phyloP scores from a whole-genome alignment of 176 grass and related monocot species.

The Chrysopogon serrulatus region DNA sequence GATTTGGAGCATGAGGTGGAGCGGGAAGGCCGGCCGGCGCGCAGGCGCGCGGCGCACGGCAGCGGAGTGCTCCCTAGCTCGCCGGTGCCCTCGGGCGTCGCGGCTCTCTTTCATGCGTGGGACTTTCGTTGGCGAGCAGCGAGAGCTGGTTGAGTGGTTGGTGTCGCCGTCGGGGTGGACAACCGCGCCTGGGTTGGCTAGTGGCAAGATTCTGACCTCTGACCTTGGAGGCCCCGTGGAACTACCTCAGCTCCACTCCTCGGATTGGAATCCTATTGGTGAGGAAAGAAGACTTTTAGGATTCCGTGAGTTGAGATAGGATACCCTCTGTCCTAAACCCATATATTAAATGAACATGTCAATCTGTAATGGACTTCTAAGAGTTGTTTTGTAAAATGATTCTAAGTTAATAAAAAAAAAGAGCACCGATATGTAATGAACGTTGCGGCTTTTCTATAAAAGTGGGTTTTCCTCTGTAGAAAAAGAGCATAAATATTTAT shows the following conservation, averaged over 20 bases:
- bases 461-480: too few species aligned
- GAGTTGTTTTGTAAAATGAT: too few species aligned
- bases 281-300: not conserved
- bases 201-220: not conserved
- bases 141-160: not conserved
- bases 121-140: not conserved
- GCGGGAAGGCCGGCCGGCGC: conserved; percentile 33
- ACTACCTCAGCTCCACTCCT: too few species aligned
- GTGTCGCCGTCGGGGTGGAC: not conserved
- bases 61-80: not conserved
- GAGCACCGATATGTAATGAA: too few species aligned
- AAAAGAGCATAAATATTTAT: too few species aligned
- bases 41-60: too few species aligned
- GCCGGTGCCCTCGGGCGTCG: not conserved
- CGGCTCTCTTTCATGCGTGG: not conserved
- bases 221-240: conserved; percentile 49
- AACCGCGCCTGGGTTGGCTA: not conserved
- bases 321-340: too few species aligned
- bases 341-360: too few species aligned
- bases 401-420: too few species aligned
- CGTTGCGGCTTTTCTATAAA: too few species aligned
- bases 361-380: not conserved
- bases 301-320: not conserved
- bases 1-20: conserved; percentile 10
- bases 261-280: not conserved